Base-by-base conservation (phyloP, 306 rosid genomes). In the Herpetospermum pedunculosum region DNA sequence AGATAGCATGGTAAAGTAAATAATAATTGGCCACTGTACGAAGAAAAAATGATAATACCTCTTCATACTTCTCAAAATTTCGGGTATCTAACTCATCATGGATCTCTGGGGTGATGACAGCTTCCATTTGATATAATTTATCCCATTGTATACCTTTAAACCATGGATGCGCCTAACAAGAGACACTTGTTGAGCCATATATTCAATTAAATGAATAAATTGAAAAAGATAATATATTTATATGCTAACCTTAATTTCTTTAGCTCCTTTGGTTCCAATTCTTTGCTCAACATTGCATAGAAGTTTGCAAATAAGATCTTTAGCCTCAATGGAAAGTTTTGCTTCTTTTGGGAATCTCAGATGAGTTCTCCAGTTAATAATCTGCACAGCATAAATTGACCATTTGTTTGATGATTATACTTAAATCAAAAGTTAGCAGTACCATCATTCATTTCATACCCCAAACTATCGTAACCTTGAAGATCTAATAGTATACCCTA, bases 231-330 rank as follows among this genome's bases (percentile, higher is more conserved):
- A 75, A 65, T 29, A 15, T 18, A 58, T 32, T 65, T 10, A 50
- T n/a, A 52, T 65, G 47, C 83, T 13, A 62, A 92, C 97, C 85
- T 92, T 92, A 63, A 92, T 87, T 83, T 92, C 97, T 55, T 81
- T 64, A 21, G 96, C 96, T 82, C 97, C 97, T 84, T 84, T 88
- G 49, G 92, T 87, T 79, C 97, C 97, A 57, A 92, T 88, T 72
- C 97, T 86, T 76, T 81, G 88, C 69, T 92, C 97, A 71, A 92
- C 97, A 79, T 89, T 92, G 81, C 97, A 92, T 21, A 92, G 83
- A 47, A 92, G 92, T 76, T 86, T 87, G 81, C 86, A 80, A 78
- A 92, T 89, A 55, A 92, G 92, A 85, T 92, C 96, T 76, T 86
- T 89, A 19, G 97, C 97, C 84, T 89, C 91, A 4, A 76, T 62